These are phyloP conservation scores for Colletotrichum eremochloae DNA, from an alignment of 2,329 filamentous ascomycete species.

Conservation along the genomic window DNA sequence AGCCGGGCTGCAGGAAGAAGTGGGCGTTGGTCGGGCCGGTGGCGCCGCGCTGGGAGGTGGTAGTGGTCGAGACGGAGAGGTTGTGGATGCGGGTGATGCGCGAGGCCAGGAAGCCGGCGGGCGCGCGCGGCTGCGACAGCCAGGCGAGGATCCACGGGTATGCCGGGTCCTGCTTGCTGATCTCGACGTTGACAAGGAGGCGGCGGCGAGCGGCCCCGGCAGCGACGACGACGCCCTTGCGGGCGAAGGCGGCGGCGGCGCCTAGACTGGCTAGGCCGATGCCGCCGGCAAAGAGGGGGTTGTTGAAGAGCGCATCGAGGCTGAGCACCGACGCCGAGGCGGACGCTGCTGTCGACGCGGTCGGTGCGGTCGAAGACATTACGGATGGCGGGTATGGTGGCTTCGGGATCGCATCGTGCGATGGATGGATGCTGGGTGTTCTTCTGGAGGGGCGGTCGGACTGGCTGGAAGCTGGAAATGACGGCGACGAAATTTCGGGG, in stretches of 20 bases:
- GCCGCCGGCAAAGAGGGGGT: constrained; percentile 77
- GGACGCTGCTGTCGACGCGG: constrained; percentile 1
- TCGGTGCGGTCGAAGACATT: constrained; percentile 27
- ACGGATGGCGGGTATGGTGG: constrained; percentile 25
- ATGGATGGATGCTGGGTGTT: not conserved
- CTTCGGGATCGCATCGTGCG: constrained; percentile 27
- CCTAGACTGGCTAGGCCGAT: constrained; percentile 93
- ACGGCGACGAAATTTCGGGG: constrained; percentile 19
- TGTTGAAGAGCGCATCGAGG: constrained; percentile 72
- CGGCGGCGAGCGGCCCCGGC: constrained; percentile 84
- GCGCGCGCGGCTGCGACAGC: constrained; percentile 86
- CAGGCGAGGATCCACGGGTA: constrained; percentile 96
- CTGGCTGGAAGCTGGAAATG: not conserved
- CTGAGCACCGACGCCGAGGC: constrained; percentile 51
- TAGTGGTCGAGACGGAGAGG: constrained; percentile 68
- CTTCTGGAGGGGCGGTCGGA: not conserved
- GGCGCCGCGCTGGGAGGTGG: constrained; percentile 71
- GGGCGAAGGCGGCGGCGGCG: constrained; percentile 83
- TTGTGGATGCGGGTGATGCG: constrained; percentile 72
- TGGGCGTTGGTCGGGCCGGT: constrained; percentile 76
- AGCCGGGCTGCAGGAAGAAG: constrained; percentile 91
- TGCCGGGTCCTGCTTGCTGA: constrained; percentile 91
- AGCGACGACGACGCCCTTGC: constrained; percentile 79
- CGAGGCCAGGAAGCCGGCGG: constrained; percentile 69
- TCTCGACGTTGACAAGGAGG: constrained; percentile 94